Conservation (phyloP, 2,329 filamentous ascomycete genomes). For the Magnaporthales sp. region DNA sequence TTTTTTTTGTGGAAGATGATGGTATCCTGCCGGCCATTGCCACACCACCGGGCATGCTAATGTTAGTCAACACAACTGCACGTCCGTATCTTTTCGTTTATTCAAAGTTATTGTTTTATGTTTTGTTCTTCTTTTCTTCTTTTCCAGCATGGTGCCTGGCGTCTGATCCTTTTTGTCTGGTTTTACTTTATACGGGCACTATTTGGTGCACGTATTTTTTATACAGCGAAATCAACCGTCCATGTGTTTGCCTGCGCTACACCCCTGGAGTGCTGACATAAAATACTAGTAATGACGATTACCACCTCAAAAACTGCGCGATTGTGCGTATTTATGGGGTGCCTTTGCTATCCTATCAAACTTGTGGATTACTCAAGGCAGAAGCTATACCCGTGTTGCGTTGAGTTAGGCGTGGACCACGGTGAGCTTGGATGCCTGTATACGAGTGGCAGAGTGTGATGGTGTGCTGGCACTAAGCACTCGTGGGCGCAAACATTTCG, state of each 20-base stretch:
- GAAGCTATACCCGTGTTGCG: too few relatives aligned
- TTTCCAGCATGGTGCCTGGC: background rate
- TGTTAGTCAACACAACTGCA: background rate
- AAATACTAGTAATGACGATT: background rate
- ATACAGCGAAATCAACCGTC: background rate
- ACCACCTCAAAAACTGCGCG: too few relatives aligned
- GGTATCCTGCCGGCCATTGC: background rate
- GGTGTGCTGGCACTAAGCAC: too few relatives aligned
- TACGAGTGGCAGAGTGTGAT: too few relatives aligned
- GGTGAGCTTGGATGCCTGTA: too few relatives aligned
- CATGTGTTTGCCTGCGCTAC: background rate
- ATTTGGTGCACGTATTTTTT: background rate
- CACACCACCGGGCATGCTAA: background rate
- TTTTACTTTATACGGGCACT: background rate
- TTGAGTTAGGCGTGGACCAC: too few relatives aligned
- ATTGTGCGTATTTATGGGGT: too few relatives aligned
- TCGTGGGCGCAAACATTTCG: too few relatives aligned
- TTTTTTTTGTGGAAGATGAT: background rate
- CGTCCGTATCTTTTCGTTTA: background rate
- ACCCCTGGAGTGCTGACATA: background rate
- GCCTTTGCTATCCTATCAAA: too few relatives aligned
- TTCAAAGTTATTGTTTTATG: background rate
- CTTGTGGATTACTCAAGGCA: too few relatives aligned
- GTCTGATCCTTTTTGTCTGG: background rate
- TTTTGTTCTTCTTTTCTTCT: background rate